Conservation (phyloP, 345 rosid genomes). For the Cardamine chenopodiifolia region DNA sequence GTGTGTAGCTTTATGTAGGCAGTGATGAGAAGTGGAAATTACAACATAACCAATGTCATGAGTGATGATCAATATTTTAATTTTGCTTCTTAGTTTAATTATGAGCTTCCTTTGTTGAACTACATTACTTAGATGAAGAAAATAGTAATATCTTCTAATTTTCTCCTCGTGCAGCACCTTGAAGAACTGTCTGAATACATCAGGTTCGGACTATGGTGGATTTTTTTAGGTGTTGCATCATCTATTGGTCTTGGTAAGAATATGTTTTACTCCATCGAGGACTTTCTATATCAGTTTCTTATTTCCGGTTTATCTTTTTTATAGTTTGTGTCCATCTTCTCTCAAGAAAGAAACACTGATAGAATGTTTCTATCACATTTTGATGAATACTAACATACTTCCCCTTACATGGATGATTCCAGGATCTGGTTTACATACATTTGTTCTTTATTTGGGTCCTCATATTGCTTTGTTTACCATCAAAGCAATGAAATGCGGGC, state of each 20-base stretch:
- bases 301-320: background rate
- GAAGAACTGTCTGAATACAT: slow-evolving; percentile 69
- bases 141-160: background rate
- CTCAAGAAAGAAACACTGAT: background rate
- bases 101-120: background rate
- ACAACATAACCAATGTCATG: background rate
- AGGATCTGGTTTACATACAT: slow-evolving; percentile 99
- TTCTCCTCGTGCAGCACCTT: slow-evolving; percentile 56
- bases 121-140: slow-evolving; percentile 7
- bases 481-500: slow-evolving; percentile 89
- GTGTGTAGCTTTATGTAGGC: background rate
- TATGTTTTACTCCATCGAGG: background rate
- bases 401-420: slow-evolving; percentile 21
- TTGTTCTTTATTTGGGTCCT: slow-evolving; percentile 95
- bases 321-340: background rate
- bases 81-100: slow-evolving; percentile 13
- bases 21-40: background rate
- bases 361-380: background rate
- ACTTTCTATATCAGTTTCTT: slow-evolving; percentile 9
- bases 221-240: slow-evolving; percentile 89
- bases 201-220: slow-evolving; percentile 87
- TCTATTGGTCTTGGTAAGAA: slow-evolving; percentile 95
- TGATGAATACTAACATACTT: slow-evolving; percentile 3
- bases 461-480: slow-evolving; percentile 90
- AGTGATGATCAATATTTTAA: background rate